Base-by-base conservation (phyloP, 306 rosid genomes). In the Acacia melanoxylon region DNA sequence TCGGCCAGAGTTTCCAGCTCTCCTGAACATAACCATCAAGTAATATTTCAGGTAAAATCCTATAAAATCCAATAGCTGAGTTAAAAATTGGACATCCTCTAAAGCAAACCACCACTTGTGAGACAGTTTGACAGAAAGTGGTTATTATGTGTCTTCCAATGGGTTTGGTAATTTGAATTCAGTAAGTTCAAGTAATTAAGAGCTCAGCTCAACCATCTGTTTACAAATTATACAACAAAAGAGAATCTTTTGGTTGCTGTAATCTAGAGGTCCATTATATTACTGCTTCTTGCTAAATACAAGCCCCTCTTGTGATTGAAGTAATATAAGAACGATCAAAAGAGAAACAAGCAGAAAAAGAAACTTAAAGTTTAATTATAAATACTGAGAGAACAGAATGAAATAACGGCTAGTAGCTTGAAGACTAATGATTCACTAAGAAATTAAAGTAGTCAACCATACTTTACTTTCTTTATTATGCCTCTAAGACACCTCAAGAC, bases 1-100 rank as follows among this genome's bases (percentile, higher is more conserved):
- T 81, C 91, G 67, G 68, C 95, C 91, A 8, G 94, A 87, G 72
- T 86, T 91, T 68, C 95, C 92, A 27, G 95, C 87, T 88, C 89
- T 88, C 91, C 97, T 93, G 85, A 62, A 81, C 4, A 80, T 12
- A 82, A 29, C 8, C 69, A n/a, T 77, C 62, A 81, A 58, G 63
- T 42, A 44, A 45, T 68, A 48, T 67, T 48, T 80, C 76, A 29
- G 66, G 56, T 15, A 56, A 76, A 84, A 29, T 68, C 22, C 45
- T 45, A 80, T 25, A 8, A 4, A 10, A 22, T 29, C 41, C 8
- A 52, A 17, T 25, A 33, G 58, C 10, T 56, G 58, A 76, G 49
- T 74, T 12, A 78, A 66, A 78, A 66, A 42, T 19, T 40, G 35
- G 80, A 68, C 8, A 27, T 25, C 6, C 56, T 37, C 66, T 56